Evolutionary conservation across 768 basidiomycete genomes (phyloP), one percentile per base, ranked within the genome.

Genomic region (Collybia sordida): DNA sequence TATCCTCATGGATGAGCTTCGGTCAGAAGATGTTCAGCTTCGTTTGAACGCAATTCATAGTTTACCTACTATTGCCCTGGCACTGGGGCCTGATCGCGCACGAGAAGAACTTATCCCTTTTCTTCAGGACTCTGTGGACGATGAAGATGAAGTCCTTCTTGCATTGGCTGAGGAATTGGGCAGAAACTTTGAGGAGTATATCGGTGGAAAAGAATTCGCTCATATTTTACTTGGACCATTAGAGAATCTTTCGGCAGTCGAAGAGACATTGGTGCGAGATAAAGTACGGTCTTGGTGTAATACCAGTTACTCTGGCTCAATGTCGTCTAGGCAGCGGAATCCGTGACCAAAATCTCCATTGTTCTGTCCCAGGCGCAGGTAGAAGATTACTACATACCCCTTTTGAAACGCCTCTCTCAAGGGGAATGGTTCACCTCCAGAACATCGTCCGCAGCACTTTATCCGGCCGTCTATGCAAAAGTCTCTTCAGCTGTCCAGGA

Each of bases 401-500:
- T 99, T 47, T 68, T 98, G 51, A 89, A 87, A 63, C 85, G 94
- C 46, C 80, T 99, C 45, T 86, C 93, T 2, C 81, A 82, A 50
- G 97, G 95, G 51, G 96, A 98, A 71, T 99, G 97, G 97, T 98
- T 98, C 74, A 98, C 97, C 11, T 95, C 94, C 4, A 83, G 97
- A 50, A 97, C 93, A 35, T 98, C 96, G 19, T 90, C 96, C 34
- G 93, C 93, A 51, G 91, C 96, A 7, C 79, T 99, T 17, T 98
- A 90, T 69, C 82, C 93, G 14, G 86, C 93, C 11, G 90, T 93
- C 27, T 99, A 98, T 66, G 73, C 83, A 24, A 88, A 87, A 64
- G 89, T 88, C 18, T 81, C 88, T 2, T 70, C 85, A 12, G 60
- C 74, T 35, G 72, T 86, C 51, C 90, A 94, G 68, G 92, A 93